Percentiles rank a stretch among this genome's conserved stretches.
These are phyloP conservation scores for Aspergillus sp. DNA, from an alignment of 2,329 filamentous ascomycete genomes.

Conservation along the genomic window DNA sequence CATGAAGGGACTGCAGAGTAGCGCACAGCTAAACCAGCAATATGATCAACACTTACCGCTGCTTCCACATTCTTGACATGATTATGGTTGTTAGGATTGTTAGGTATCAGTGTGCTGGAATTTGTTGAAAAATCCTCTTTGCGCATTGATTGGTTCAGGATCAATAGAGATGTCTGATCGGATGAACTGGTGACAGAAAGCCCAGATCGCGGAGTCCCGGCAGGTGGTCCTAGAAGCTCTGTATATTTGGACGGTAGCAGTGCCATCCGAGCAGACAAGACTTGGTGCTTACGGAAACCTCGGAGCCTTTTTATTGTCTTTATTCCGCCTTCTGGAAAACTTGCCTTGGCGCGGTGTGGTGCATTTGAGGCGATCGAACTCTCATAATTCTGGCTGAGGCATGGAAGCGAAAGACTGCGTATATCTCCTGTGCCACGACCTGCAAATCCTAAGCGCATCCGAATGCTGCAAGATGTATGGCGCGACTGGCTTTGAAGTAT, in stretches of 20 bases:
- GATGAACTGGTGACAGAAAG: slow-evolving; percentile 28
- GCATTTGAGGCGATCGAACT: neutral
- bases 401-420: slow-evolving; percentile 22
- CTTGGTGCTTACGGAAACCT: slow-evolving; percentile 32
- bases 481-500: neutral
- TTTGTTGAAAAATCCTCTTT: neutral
- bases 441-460: neutral
- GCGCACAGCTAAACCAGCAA: neutral
- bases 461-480: neutral
- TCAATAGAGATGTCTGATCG: slow-evolving; percentile 1
- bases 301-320: neutral
- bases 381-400: slow-evolving; percentile 4
- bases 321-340: no score
- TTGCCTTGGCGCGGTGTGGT: neutral
- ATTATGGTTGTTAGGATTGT: neutral
- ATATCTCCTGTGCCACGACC: neutral
- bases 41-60: no score
- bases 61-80: neutral
- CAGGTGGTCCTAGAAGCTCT: slow-evolving; percentile 33
- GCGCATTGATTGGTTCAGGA: neutral
- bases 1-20: neutral
- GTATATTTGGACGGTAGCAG: slow-evolving; percentile 25
- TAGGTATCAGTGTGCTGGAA: neutral
- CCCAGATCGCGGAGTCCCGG: slow-evolving; percentile 37
- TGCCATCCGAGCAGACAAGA: slow-evolving; percentile 44